These are phyloP conservation scores for Chaetomium cochliodes DNA, from an alignment of 495 filamentous ascomycete genomes.

Conservation along the genomic window DNA sequence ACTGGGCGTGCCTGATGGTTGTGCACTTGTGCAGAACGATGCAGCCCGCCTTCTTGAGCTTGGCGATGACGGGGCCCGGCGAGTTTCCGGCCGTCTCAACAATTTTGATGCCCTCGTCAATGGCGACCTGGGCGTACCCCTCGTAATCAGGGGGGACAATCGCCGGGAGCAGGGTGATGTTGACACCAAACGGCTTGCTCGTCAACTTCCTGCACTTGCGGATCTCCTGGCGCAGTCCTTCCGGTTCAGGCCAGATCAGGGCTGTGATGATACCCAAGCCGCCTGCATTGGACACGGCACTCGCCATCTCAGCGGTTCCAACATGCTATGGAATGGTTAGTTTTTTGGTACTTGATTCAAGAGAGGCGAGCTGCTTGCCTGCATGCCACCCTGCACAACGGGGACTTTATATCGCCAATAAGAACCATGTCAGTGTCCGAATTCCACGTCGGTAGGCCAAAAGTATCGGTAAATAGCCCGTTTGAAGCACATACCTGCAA, in stretches of 20 bases:
- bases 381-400: conserved; percentile 94
- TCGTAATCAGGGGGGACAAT: conserved; percentile 86
- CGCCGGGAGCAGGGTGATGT: conserved; percentile 91
- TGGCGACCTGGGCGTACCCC: conserved; percentile 88
- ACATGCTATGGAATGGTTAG: conserved; percentile 42
- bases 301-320: conserved; percentile 86
- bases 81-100: conserved; percentile 97
- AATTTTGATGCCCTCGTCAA: conserved; percentile 89
- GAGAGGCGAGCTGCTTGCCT: conserved; percentile 35
- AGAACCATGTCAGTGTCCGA: conserved; percentile 30
- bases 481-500: conserved; percentile 59
- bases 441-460: conserved; percentile 10
- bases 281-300: conserved; percentile 92
- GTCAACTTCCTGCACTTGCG: conserved; percentile 82
- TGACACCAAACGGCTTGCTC: conserved; percentile 86
- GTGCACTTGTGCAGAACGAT: conserved; percentile 97
- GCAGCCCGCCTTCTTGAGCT: conserved; percentile 75
- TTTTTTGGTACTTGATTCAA: not conserved
- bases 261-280: conserved; percentile 92
- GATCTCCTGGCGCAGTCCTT: conserved; percentile 93
- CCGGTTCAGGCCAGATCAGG: conserved; percentile 89
- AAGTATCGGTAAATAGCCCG: not conserved
- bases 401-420: conserved; percentile 61
- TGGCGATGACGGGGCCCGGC: conserved; percentile 84
- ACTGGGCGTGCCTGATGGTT: conserved; percentile 88